Conservation (phyloP, 441 rosid genomes). For the Euphorbia celastroides region DNA sequence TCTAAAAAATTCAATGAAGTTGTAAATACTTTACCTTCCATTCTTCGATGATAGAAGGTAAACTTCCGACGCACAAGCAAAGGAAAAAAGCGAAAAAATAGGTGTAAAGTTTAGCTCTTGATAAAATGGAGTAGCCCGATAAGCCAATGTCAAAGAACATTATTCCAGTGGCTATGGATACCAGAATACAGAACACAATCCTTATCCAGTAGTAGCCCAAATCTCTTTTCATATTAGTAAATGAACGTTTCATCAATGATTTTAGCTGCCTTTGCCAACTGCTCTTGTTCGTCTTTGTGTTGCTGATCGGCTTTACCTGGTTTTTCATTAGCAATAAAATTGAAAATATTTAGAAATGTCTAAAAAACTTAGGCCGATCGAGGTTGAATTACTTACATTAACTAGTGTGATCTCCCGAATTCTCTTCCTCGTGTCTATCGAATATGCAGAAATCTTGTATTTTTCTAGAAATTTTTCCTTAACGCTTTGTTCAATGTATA, state of each 20-base stretch:
- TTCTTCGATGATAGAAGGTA: constrained; percentile 23
- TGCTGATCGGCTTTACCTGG: background rate
- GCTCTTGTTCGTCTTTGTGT: background rate
- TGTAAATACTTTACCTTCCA: constrained; percentile 17
- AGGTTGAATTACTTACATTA: constrained; percentile 34
- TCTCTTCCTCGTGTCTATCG: constrained; percentile 38
- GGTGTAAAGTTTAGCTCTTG: constrained; percentile 17
- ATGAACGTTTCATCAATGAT: constrained; percentile 12
- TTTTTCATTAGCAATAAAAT: background rate
- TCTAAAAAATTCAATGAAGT: background rate
- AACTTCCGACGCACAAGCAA: constrained; percentile 22
- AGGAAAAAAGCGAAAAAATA: constrained; percentile 19
- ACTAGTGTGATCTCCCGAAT: constrained; percentile 35
- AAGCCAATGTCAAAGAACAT: constrained; percentile 21
- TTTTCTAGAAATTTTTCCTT: constrained; percentile 48
- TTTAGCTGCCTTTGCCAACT: constrained; percentile 18
- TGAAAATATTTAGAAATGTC: background rate
- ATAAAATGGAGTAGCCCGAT: constrained; percentile 11
- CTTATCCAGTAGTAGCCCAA: constrained; percentile 21
- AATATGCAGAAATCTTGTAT: constrained; percentile 50
- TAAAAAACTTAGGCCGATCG: background rate
- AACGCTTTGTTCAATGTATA: constrained; percentile 38
- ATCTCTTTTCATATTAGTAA: constrained; percentile 22
- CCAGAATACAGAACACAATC: constrained; percentile 9
- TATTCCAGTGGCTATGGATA: constrained; percentile 12